phyloP scores from a whole-genome alignment of 2,329 filamentous ascomycete species.

The Xylaria sp. region DNA sequence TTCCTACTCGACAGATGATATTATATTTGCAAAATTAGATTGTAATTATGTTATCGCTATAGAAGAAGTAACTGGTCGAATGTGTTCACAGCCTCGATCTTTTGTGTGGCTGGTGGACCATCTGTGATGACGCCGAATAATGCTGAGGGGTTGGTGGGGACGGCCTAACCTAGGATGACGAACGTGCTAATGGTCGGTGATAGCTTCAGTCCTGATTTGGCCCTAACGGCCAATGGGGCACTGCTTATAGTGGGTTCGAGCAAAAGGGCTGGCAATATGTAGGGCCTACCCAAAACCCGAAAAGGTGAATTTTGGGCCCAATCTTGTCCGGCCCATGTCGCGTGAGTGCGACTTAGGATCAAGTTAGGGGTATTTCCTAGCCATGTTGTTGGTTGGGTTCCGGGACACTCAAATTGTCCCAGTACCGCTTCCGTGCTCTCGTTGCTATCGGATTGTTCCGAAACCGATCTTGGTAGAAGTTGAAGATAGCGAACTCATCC shows the following conservation, averaged over 20 bases:
- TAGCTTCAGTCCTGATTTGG: too few species aligned
- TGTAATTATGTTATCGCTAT: neutral
- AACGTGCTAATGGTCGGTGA: neutral
- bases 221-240: constrained; percentile 1
- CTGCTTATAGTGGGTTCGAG: neutral
- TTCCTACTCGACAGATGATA: neutral
- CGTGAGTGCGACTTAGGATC: neutral
- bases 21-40: neutral
- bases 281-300: neutral
- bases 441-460: constrained; percentile 60
- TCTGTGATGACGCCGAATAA: neutral
- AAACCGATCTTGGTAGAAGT: constrained; percentile 80
- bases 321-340: neutral
- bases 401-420: constrained; percentile 55
- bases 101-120: neutral
- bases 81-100: neutral
- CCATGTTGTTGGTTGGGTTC: neutral
- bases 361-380: neutral
- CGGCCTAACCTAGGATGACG: neutral
- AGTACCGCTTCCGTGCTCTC: constrained; percentile 63
- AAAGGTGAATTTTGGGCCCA: neutral
- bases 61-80: neutral
- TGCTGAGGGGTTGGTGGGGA: neutral
- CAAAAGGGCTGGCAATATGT: neutral
- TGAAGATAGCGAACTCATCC: constrained; percentile 87